Conservation (phyloP, 768 basidiomycete species). For the Amylocystis lapponica region DNA sequence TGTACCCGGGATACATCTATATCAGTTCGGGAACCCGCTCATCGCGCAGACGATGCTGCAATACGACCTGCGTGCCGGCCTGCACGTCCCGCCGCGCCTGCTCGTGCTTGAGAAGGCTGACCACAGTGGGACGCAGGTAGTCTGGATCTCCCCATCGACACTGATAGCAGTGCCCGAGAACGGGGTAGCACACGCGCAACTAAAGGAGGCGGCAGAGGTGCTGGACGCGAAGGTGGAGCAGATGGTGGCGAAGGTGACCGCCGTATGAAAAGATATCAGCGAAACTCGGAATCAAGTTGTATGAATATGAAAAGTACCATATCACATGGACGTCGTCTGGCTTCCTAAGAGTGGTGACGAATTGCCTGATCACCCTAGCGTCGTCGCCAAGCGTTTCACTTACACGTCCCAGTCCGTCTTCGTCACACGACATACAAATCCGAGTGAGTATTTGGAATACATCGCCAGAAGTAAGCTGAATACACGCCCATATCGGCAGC, state of each 20-base stretch:
- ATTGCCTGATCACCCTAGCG: too few relatives aligned
- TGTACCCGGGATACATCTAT: slow-evolving; percentile 27
- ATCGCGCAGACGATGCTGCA: slow-evolving; percentile 40
- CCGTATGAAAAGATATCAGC: too few relatives aligned
- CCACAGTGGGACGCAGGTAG: slow-evolving; percentile 33
- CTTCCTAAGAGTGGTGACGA: too few relatives aligned
- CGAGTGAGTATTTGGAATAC: too few relatives aligned
- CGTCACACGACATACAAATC: too few relatives aligned
- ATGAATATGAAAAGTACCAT: too few relatives aligned
- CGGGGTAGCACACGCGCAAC: slow-evolving; percentile 22
- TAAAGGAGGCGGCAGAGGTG: slow-evolving; percentile 28
- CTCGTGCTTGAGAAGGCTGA: slow-evolving; percentile 37
- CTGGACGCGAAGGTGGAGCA: slow-evolving; percentile 42
- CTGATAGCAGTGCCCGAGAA: slow-evolving; percentile 31
- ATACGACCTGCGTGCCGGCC: slow-evolving; percentile 34
- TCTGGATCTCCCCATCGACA: slow-evolving; percentile 46
- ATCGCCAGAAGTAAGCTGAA: too few relatives aligned
- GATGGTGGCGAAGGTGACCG: slow-evolving; percentile 24
- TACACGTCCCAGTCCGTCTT: too few relatives aligned
- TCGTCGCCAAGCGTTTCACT: too few relatives aligned
- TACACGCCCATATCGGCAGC: too few relatives aligned
- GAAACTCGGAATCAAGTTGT: too few relatives aligned
- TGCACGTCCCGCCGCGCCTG: slow-evolving; percentile 41
- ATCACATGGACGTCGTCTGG: too few relatives aligned
- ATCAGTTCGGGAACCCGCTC: slow-evolving; percentile 48